Evolutionary conservation across 1,284 basidiomycete species (phyloP).

Genomic region (Sphaerobolus stellatus): DNA sequence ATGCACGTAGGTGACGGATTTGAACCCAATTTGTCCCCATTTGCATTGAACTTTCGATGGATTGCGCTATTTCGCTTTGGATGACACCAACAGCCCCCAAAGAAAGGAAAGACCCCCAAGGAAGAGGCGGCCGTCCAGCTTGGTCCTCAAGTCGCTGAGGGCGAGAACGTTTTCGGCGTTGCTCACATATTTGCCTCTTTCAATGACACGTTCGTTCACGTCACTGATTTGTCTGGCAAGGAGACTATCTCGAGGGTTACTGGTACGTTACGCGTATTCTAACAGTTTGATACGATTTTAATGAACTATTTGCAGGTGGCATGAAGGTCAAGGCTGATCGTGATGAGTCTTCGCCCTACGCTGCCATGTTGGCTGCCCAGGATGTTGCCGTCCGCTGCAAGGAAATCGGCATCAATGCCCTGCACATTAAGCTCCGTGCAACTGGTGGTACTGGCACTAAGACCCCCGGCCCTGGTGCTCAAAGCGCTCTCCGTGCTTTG

Average conservation of each 20-base stretch:
- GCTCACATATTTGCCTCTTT: conserved; percentile 97
- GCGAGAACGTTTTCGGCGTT: conserved; percentile 94
- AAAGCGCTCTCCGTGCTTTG: conserved; percentile 96
- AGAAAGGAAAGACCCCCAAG: conserved; percentile 74
- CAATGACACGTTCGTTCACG: conserved; percentile 99
- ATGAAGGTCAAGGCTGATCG: conserved; percentile 99
- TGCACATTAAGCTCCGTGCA: conserved; percentile 97
- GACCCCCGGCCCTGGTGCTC: conserved; percentile 97
- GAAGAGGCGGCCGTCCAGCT: conserved; percentile 83
- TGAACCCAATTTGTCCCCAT: no score
- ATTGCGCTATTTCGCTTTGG: conserved; percentile 7
- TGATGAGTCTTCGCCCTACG: conserved; percentile 99
- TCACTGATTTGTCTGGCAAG: conserved; percentile 98
- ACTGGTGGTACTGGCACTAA: conserved; percentile 99
- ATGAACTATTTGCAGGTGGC: conserved; percentile 57
- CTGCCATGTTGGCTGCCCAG: conserved; percentile 99
- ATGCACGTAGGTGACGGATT: no score
- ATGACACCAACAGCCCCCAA: conserved; percentile 58
- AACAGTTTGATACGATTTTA: not conserved
- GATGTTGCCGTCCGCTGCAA: conserved; percentile 96
- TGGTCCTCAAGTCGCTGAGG: conserved; percentile 92
- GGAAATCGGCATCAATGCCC: conserved; percentile 97
- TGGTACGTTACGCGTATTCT: conserved; percentile 50
- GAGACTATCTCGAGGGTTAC: conserved; percentile 99
- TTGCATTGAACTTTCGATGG: no score